Evolutionary conservation across 768 basidiomycete genomes (phyloP).

Genomic region (Boletellus ananiceps): DNA sequence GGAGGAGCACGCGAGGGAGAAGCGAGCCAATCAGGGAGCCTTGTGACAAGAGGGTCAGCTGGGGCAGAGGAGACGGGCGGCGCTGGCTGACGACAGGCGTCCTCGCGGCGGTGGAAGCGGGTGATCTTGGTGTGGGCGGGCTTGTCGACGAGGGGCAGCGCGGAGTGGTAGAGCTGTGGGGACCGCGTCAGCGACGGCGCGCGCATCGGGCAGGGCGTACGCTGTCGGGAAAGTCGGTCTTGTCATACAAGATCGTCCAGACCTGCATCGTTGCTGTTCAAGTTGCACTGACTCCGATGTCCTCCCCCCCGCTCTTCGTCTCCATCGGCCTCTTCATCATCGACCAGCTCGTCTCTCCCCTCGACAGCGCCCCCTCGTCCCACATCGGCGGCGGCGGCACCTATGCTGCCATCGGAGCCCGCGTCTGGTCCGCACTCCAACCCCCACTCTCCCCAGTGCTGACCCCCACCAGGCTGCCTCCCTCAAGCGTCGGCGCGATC

Average conservation of each 20-base stretch:
- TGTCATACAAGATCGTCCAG: slow-evolving; percentile 38
- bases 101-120: slow-evolving; percentile 65
- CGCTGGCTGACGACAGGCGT: slow-evolving; percentile 61
- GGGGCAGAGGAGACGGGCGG: not conserved
- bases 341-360: slow-evolving; percentile 59
- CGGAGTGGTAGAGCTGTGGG: slow-evolving; percentile 57
- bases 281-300: slow-evolving; percentile 22
- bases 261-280: slow-evolving; percentile 37
- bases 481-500: slow-evolving; percentile 71
- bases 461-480: slow-evolving; percentile 50
- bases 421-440: slow-evolving; percentile 57
- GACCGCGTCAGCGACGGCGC: not conserved
- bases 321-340: slow-evolving; percentile 91
- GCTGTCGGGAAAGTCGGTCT: slow-evolving; percentile 30
- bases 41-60: slow-evolving; percentile 26
- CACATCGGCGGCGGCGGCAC: slow-evolving; percentile 91
- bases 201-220: slow-evolving; percentile 22
- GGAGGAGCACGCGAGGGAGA: slow-evolving; percentile 60
- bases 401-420: slow-evolving; percentile 73
- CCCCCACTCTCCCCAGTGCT: not conserved
- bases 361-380: not conserved
- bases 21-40: slow-evolving; percentile 77
- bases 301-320: slow-evolving; percentile 38
- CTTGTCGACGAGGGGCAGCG: slow-evolving; percentile 53
- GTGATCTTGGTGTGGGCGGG: slow-evolving; percentile 54